Evolutionary conservation across 1,139 yeast species (phyloP).

Genomic region (Lodderomyces elongisporus): DNA sequence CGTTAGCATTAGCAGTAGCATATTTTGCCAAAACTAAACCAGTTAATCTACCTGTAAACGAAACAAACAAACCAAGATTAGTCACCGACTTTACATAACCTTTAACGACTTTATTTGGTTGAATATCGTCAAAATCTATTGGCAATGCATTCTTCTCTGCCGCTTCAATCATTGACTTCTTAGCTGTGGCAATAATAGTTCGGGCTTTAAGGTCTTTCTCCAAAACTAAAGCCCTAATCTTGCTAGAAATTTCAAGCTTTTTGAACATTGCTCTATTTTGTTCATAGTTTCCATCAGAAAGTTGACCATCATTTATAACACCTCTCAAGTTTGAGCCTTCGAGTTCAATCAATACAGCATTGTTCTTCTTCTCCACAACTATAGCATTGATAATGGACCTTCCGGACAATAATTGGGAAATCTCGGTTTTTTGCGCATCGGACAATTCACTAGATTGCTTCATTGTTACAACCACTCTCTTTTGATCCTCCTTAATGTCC

Average conservation of each 20-base stretch:
- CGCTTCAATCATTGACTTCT: constrained; percentile 62
- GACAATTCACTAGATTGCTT: constrained; percentile 56
- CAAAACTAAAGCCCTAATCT: constrained; percentile 56
- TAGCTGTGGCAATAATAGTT: constrained; percentile 58
- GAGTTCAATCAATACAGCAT: constrained; percentile 63
- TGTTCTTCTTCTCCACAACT: constrained; percentile 72
- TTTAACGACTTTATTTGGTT: constrained; percentile 41
- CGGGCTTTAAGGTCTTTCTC: constrained; percentile 62
- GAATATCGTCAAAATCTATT: constrained; percentile 51
- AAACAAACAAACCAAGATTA: constrained; percentile 73
- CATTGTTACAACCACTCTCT: constrained; percentile 68
- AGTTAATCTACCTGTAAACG: constrained; percentile 74
- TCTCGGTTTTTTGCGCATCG: constrained; percentile 42
- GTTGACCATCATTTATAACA: constrained; percentile 67
- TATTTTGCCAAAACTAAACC: constrained; percentile 81
- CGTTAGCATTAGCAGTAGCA: constrained; percentile 52
- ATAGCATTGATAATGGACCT: constrained; percentile 56
- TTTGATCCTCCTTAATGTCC: constrained; percentile 49
- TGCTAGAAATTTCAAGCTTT: constrained; percentile 55
- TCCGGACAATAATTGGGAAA: constrained; percentile 54
- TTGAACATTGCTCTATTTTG: constrained; percentile 63
- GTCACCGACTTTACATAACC: constrained; percentile 82
- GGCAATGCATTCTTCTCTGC: constrained; percentile 57
- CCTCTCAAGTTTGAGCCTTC: constrained; percentile 58
- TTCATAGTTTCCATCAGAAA: constrained; percentile 70